Conservation (phyloP, 1,284 basidiomycete genomes). For the Sanguinoderma infundibulare region DNA sequence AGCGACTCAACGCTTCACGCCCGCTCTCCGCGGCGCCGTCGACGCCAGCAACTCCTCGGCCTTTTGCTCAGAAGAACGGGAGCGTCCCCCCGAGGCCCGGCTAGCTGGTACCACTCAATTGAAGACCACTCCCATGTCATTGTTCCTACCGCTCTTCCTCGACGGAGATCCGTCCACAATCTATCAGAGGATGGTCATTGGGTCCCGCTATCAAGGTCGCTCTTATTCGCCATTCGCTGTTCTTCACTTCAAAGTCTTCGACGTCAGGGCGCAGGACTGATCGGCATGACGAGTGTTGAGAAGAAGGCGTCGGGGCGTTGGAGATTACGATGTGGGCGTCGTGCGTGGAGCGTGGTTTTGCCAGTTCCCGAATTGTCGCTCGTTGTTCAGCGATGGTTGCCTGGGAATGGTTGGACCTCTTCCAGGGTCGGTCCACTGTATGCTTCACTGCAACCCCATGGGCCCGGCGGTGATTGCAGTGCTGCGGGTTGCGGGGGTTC, state of each 20-base stretch:
- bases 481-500: background rate
- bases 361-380: conserved; percentile 1
- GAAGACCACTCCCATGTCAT: background rate
- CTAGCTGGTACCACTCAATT: background rate
- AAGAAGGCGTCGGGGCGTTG: background rate
- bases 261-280: background rate
- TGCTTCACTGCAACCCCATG: background rate
- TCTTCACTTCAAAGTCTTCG: background rate
- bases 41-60: conserved; percentile 17
- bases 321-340: background rate
- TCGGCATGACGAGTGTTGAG: background rate
- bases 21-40: conserved; percentile 35
- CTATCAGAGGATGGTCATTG: background rate
- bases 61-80: conserved; percentile 22
- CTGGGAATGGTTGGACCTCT: background rate
- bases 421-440: background rate
- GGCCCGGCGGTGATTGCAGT: conserved; percentile 3
- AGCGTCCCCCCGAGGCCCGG: conserved; percentile 16
- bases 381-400: background rate
- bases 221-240: background rate
- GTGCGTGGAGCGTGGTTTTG: background rate
- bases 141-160: background rate
- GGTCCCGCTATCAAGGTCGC: background rate
- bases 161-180: background rate
- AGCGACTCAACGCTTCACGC: conserved; percentile 71